These are phyloP conservation scores for Candida pseudofarinosa DNA, from an alignment of 805 yeast species.

Conservation along the genomic window DNA sequence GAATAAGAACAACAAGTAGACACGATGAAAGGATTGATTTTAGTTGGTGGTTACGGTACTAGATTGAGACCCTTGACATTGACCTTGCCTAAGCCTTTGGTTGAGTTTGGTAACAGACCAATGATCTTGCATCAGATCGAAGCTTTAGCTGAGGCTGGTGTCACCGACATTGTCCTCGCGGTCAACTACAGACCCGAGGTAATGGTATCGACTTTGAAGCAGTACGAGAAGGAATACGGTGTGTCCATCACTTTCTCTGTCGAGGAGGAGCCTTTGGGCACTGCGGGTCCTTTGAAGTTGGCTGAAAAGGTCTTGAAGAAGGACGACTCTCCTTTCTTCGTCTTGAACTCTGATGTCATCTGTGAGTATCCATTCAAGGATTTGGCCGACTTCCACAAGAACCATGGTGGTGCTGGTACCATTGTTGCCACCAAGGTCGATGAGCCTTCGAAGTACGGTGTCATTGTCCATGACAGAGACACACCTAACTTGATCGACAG, in stretches of 20 bases:
- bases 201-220: constrained; percentile 91
- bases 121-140: constrained; percentile 98
- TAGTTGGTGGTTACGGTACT: constrained; percentile 99
- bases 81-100: constrained; percentile 94
- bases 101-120: constrained; percentile 98
- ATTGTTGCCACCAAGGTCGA: constrained; percentile 99
- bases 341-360: constrained; percentile 95
- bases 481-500: constrained; percentile 95
- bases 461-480: constrained; percentile 94
- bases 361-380: constrained; percentile 97
- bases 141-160: constrained; percentile 97
- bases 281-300: constrained; percentile 98
- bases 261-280: constrained; percentile 98
- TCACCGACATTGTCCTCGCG: constrained; percentile 96
- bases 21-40: constrained; percentile 91
- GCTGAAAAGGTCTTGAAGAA: constrained; percentile 92
- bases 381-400: constrained; percentile 86
- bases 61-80: constrained; percentile 98
- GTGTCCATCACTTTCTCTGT: constrained; percentile 94
- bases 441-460: constrained; percentile 99
- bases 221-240: constrained; percentile 93
- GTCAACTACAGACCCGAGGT: constrained; percentile 99
- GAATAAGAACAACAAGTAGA: neutral
- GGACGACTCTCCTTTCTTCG: constrained; percentile 96
- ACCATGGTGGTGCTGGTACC: constrained; percentile 97